Evolutionary conservation across 2,329 filamentous ascomycete species (phyloP).

Genomic region (Clarireedia homoeocarpa): DNA sequence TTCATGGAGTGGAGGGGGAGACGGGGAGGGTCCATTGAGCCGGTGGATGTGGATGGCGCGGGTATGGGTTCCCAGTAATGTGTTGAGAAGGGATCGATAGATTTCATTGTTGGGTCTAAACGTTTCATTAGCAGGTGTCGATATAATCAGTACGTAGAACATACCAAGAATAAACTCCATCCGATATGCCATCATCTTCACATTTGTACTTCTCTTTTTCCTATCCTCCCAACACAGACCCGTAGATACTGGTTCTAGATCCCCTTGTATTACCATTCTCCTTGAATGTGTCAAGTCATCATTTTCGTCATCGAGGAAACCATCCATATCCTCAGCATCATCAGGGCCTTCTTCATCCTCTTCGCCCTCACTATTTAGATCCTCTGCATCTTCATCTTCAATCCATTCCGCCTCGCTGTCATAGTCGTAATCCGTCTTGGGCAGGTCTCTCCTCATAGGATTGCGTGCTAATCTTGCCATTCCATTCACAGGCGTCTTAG

Average conservation of each 20-base stretch:
- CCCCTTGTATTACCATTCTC: conserved; percentile 51
- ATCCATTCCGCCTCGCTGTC: conserved; percentile 83
- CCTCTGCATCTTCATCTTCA: conserved; percentile 56
- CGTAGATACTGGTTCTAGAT: conserved; percentile 68
- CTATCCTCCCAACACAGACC: conserved; percentile 77
- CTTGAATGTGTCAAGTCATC: conserved; percentile 48
- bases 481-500: conserved; percentile 38
- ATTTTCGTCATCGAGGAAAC: conserved; percentile 57
- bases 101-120: conserved; percentile 32
- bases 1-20: conserved; percentile 28
- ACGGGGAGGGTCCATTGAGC: conserved; percentile 30
- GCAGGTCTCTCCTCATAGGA: conserved; percentile 45
- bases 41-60: neutral
- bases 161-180: conserved; percentile 58
- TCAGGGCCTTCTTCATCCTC: conserved; percentile 60
- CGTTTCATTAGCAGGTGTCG: conserved; percentile 3
- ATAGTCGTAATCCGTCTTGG: conserved; percentile 69
- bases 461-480: conserved; percentile 45
- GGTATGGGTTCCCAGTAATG: conserved; percentile 58
- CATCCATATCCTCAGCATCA: conserved; percentile 63
- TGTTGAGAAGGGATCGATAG: conserved; percentile 80
- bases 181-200: conserved; percentile 50
- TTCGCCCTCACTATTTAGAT: conserved; percentile 52
- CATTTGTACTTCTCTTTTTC: conserved; percentile 38
- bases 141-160: neutral